A percentile compares a stretch with the other conserved stretches of the same genome.
Evolutionary conservation across 192 early-diverging fungal species (phyloP).

Genomic region (Lobulomyces angularis): DNA sequence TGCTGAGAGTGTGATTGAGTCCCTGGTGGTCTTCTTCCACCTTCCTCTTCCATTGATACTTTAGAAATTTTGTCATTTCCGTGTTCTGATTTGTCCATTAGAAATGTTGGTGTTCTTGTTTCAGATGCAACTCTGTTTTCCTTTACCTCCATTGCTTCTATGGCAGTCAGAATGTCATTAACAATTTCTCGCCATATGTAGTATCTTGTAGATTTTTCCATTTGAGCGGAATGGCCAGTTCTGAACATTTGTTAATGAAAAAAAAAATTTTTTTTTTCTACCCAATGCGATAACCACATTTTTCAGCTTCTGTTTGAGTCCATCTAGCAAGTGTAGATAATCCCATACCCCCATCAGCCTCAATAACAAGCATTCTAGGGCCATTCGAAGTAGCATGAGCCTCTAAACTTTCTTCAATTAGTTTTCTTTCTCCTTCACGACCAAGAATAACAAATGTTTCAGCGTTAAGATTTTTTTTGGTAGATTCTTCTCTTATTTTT

Average conservation of each 20-base stretch:
- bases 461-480: not conserved
- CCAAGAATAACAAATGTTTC: slow-evolving; percentile 13
- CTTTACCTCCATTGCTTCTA: slow-evolving; percentile 15
- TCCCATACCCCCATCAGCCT: slow-evolving; percentile 38
- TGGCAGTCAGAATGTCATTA: slow-evolving; percentile 17
- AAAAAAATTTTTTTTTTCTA: slow-evolving; percentile 12
- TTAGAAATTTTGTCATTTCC: too few species aligned
- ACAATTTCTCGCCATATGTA: slow-evolving; percentile 25
- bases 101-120: not conserved
- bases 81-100: too few species aligned
- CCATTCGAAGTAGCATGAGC: slow-evolving; percentile 6
- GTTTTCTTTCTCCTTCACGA: slow-evolving; percentile 22
- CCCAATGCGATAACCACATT: slow-evolving; percentile 22
- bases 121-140: not conserved
- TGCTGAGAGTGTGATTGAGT: too few species aligned
- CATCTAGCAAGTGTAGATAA: slow-evolving; percentile 31
- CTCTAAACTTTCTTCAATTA: slow-evolving; percentile 13
- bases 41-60: too few species aligned
- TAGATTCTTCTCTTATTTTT: not conserved
- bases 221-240: slow-evolving; percentile 18
- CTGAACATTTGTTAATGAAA: slow-evolving; percentile 10
- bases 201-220: slow-evolving; percentile 30
- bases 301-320: slow-evolving; percentile 19
- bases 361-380: slow-evolving; percentile 18
- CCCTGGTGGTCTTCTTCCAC: too few species aligned